phyloP scores from a whole-genome alignment of 257 asterid species.

The Solanum pinnatisectum region DNA sequence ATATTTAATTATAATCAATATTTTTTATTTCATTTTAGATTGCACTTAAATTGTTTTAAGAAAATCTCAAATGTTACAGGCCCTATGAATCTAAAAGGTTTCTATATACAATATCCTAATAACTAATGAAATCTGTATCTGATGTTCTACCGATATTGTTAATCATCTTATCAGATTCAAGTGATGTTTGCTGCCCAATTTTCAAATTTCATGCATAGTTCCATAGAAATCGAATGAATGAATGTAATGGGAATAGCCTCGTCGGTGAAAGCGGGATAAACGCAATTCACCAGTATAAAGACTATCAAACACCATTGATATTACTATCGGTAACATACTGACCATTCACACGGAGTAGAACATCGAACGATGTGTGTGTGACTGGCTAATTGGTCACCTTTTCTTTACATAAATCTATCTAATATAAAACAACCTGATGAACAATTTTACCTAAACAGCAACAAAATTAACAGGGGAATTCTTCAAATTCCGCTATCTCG shows the following conservation, averaged over 20 bases:
- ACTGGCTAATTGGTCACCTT: constrained; percentile 4
- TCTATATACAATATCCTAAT: no score
- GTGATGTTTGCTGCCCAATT: no score
- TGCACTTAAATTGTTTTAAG: no score
- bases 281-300: neutral
- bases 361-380: neutral
- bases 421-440: neutral
- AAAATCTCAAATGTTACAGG: no score
- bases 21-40: no score
- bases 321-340: neutral
- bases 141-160: no score
- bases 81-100: no score
- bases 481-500: neutral
- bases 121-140: no score
- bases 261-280: neutral
- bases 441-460: neutral
- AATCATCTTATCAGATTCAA: no score
- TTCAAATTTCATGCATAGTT: no score
- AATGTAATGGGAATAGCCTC: neutral
- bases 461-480: neutral
- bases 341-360: neutral
- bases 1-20: no score
- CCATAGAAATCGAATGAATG: neutral
- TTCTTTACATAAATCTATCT: neutral
- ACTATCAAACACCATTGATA: neutral